Evolutionary conservation across 169 alveolate species (phyloP).

Genomic region (Eimeria falciformis): DNA sequence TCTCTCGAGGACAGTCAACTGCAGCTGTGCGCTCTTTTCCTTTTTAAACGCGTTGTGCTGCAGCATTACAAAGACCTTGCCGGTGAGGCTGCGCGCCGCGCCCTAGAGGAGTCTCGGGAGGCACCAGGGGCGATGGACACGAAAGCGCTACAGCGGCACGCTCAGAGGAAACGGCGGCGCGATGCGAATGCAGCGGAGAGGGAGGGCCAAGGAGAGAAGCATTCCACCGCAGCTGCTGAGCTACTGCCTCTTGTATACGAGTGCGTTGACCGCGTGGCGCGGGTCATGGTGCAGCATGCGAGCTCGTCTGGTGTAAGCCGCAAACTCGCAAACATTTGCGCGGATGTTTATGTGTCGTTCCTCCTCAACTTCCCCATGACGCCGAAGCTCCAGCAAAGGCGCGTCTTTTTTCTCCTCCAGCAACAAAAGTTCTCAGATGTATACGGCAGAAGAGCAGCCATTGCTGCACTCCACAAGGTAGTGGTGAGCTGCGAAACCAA

Average conservation of each 20-base stretch:
- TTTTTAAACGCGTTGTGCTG: slow-evolving; percentile 69
- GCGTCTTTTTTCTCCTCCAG: slow-evolving; percentile 71
- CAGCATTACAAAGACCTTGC: slow-evolving; percentile 75
- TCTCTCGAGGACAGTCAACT: slow-evolving; percentile 72
- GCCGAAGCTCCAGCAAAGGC: slow-evolving; percentile 71
- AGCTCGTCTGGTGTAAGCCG: slow-evolving; percentile 51
- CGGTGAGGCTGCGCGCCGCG: slow-evolving; percentile 56
- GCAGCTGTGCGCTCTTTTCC: slow-evolving; percentile 75
- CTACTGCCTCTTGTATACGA: slow-evolving; percentile 55
- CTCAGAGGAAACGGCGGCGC: slow-evolving; percentile 43
- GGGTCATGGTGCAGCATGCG: slow-evolving; percentile 78
- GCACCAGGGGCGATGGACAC: slow-evolving; percentile 39
- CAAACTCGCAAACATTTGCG: slow-evolving; percentile 70
- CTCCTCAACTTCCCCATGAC: slow-evolving; percentile 79
- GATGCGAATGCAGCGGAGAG: slow-evolving; percentile 47
- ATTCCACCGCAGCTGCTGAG: slow-evolving; percentile 14
- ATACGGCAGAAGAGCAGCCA: slow-evolving; percentile 77
- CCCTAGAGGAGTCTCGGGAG: slow-evolving; percentile 22
- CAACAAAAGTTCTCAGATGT: slow-evolving; percentile 63
- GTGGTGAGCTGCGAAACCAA: slow-evolving; percentile 50
- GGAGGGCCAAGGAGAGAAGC: neutral
- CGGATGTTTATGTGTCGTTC: slow-evolving; percentile 74
- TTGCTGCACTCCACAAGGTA: slow-evolving; percentile 65
- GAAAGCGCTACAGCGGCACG: slow-evolving; percentile 5
- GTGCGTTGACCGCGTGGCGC: slow-evolving; percentile 69